A percentile compares a stretch with the other conserved stretches of the same genome.
These are phyloP conservation scores for Elaeis oleifera DNA, from an alignment of 202 grass and related monocot species.

Conservation along the genomic window DNA sequence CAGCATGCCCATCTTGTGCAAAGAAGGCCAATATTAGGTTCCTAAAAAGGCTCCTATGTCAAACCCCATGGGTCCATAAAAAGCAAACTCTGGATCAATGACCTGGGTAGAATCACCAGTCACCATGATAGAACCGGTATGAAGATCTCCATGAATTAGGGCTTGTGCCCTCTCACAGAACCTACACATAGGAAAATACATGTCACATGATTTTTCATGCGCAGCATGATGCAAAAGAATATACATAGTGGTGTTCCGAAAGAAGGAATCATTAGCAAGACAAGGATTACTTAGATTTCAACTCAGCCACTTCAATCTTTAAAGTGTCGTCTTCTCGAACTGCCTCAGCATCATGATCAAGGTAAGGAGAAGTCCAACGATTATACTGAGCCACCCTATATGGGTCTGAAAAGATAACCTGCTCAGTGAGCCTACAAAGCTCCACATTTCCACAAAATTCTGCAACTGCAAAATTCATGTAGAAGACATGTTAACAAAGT, in stretches of 20 bases:
- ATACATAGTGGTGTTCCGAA: too few species aligned
- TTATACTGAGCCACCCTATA: conserved; percentile 68
- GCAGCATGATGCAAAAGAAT: not conserved
- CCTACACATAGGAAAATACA: conserved; percentile 24
- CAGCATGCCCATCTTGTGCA: conserved; percentile 80
- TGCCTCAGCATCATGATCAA: conserved; percentile 72
- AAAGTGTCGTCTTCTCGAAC: conserved; percentile 50
- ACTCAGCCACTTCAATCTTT: conserved; percentile 59
- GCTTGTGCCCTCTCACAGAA: conserved; percentile 91
- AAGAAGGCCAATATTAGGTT: conserved; percentile 83
- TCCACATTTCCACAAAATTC: conserved; percentile 73
- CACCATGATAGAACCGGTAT: conserved; percentile 89
- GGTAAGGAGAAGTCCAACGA: conserved; percentile 65
- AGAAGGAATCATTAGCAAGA: not conserved
- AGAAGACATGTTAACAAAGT: conserved; percentile 5
- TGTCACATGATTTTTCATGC: not conserved
- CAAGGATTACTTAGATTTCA: conserved; percentile 61
- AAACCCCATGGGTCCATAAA: conserved; percentile 87
- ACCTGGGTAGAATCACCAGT: conserved; percentile 72
- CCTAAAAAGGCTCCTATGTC: conserved; percentile 92
- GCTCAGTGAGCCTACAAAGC: conserved; percentile 79
- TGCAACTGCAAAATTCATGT: conserved; percentile 51
- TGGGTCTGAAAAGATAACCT: conserved; percentile 90
- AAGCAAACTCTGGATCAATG: conserved; percentile 90
- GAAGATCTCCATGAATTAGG: conserved; percentile 94